These are phyloP conservation scores for Letharia columbiana DNA, from an alignment of 495 filamentous ascomycete species.

Conservation along the genomic window DNA sequence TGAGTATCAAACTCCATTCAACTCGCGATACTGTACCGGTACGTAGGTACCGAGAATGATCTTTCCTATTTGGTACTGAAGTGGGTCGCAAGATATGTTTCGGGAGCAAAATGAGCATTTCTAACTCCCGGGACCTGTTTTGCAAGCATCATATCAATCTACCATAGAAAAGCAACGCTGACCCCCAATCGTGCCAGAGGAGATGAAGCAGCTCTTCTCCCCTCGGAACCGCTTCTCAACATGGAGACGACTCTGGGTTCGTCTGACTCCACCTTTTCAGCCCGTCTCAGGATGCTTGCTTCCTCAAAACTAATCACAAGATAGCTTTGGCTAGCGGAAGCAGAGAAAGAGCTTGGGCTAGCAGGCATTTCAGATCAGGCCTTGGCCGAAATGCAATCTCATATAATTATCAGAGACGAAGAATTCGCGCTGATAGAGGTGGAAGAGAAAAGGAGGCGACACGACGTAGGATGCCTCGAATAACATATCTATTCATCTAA, in stretches of 20 bases:
- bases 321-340: constrained; percentile 75
- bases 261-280: not conserved
- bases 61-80: no score
- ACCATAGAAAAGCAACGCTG: not conserved
- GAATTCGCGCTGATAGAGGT: constrained; percentile 68
- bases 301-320: constrained; percentile 26
- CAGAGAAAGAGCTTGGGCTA: constrained; percentile 60
- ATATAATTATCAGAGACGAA: constrained; percentile 64
- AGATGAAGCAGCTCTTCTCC: not conserved
- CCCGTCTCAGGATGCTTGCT: not conserved
- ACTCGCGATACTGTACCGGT: constrained; percentile 6
- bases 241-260: not conserved
- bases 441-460: constrained; percentile 70
- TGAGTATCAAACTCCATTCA: constrained; percentile 11
- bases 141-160: no score
- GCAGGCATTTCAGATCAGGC: constrained; percentile 60
- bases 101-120: no score
- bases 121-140: no score
- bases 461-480: constrained; percentile 41
- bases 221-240: not conserved
- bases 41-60: no score
- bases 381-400: constrained; percentile 62
- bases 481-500: not conserved
- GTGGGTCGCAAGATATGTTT: no score
- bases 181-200: not conserved